Evolutionary conservation across 2,329 filamentous ascomycete genomes (phyloP).

Genomic region (Sordariomycetes sp.): DNA sequence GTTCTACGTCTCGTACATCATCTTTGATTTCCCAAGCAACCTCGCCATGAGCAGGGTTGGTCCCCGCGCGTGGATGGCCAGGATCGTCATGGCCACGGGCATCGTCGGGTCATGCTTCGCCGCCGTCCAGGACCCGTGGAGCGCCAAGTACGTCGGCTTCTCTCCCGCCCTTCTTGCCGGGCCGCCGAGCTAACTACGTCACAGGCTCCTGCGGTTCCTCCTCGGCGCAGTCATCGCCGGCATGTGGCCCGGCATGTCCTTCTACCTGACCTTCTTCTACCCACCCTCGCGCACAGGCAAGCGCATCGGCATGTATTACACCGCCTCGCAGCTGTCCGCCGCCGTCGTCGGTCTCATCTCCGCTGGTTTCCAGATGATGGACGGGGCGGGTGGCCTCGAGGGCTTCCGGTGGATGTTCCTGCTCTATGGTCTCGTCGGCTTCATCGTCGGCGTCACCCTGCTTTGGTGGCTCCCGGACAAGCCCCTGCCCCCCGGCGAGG

Average conservation of each 20-base stretch:
- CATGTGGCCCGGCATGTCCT: constrained; percentile 93
- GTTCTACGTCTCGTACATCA: constrained; percentile 85
- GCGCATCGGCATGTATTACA: constrained; percentile 82
- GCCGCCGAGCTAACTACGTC: neutral
- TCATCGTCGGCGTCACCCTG: constrained; percentile 57
- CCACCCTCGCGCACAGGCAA: constrained; percentile 77
- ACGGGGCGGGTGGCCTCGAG: constrained; percentile 59
- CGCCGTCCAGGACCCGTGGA: constrained; percentile 71
- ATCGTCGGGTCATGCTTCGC: constrained; percentile 75
- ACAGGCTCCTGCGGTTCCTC: constrained; percentile 63
- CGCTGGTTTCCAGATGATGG: constrained; percentile 85
- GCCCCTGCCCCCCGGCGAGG: constrained; percentile 59
- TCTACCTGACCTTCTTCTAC: constrained; percentile 86
- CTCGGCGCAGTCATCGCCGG: constrained; percentile 81
- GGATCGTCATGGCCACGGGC: constrained; percentile 79
- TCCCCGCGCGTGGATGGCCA: constrained; percentile 81
- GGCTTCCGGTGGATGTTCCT: constrained; percentile 93
- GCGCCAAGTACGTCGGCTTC: constrained; percentile 53
- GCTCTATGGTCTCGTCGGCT: constrained; percentile 64
- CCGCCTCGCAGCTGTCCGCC: constrained; percentile 76
- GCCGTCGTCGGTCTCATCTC: constrained; percentile 83
- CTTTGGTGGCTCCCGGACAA: constrained; percentile 89
- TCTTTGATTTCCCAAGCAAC: constrained; percentile 83
- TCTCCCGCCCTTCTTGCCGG: constrained; percentile 6
- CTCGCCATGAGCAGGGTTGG: constrained; percentile 76